A percentile compares a stretch with the other conserved stretches of the same genome.
Evolutionary conservation across 805 yeast species (phyloP).

Genomic region (Wickerhamomyces bovis): DNA sequence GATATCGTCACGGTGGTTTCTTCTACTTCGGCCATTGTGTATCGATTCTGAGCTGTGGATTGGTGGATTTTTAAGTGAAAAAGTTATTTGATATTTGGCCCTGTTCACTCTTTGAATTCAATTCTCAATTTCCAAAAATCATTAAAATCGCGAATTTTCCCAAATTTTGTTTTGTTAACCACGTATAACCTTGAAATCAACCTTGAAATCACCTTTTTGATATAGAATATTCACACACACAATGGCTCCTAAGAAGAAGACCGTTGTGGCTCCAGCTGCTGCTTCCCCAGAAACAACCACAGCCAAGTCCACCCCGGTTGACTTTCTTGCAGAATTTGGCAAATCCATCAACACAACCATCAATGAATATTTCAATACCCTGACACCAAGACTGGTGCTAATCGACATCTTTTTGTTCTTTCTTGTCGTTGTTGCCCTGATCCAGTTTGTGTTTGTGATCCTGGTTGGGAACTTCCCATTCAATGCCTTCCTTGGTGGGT

Average conservation of each 20-base stretch:
- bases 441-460: slow-evolving; percentile 74
- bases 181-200: too few species aligned
- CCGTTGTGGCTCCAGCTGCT: neutral
- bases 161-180: too few species aligned
- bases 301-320: neutral
- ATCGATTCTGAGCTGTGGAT: too few species aligned
- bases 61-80: too few species aligned
- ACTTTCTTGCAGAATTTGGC: slow-evolving; percentile 24
- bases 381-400: slow-evolving; percentile 45
- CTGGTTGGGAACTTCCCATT: slow-evolving; percentile 89
- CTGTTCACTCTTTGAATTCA: too few species aligned
- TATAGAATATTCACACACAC: neutral
- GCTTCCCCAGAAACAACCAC: neutral
- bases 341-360: slow-evolving; percentile 27
- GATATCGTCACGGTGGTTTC: neutral
- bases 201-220: too few species aligned
- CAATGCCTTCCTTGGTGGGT: slow-evolving; percentile 94
- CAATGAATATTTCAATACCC: slow-evolving; percentile 27
- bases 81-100: too few species aligned
- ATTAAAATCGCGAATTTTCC: neutral
- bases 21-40: neutral
- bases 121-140: too few species aligned
- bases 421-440: slow-evolving; percentile 63
- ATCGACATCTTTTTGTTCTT: slow-evolving; percentile 76
- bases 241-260: neutral